phyloP scores from a whole-genome alignment of 768 basidiomycete species.

The Amanita fuliginea region DNA sequence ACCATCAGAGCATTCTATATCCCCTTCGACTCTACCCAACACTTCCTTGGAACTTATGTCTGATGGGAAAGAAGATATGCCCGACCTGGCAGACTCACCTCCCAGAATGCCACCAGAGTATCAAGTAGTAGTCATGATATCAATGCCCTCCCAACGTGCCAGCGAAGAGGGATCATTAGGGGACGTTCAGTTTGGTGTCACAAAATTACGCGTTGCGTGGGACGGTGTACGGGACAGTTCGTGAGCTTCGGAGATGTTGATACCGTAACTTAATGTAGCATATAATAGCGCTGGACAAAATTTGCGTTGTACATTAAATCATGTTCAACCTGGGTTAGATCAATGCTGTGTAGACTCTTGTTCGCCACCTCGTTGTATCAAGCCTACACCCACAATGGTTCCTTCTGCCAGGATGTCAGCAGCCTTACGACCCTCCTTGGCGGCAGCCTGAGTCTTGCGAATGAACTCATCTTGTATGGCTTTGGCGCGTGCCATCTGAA shows the following conservation, averaged over 20 bases:
- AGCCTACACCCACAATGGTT: conserved; percentile 63
- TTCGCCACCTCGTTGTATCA: conserved; percentile 45
- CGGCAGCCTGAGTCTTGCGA: conserved; percentile 51
- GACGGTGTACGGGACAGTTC: conserved; percentile 4
- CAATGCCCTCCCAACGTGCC: conserved; percentile 26
- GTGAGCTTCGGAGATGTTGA: neutral
- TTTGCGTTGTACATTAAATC: neutral
- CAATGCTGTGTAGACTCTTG: conserved; percentile 3
- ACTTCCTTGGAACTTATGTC: neutral
- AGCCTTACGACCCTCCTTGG: conserved; percentile 59
- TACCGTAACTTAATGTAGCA: neutral
- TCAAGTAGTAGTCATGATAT: conserved; percentile 33
- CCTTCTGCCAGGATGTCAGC: conserved; percentile 66
- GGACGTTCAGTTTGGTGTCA: conserved; percentile 32
- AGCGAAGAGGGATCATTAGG: neutral
- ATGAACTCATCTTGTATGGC: conserved; percentile 63
- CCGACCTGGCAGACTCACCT: neutral
- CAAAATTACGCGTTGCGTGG: conserved; percentile 22
- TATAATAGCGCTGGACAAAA: neutral
- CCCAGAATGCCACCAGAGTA: neutral
- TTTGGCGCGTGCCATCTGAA: conserved; percentile 41
- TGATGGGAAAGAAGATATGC: neutral
- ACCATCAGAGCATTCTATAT: neutral
- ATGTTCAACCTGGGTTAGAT: neutral
- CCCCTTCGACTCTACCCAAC: neutral